These are phyloP conservation scores for Candida tetrigidarum DNA, from an alignment of 1,139 yeast genomes.

Conservation along the genomic window DNA sequence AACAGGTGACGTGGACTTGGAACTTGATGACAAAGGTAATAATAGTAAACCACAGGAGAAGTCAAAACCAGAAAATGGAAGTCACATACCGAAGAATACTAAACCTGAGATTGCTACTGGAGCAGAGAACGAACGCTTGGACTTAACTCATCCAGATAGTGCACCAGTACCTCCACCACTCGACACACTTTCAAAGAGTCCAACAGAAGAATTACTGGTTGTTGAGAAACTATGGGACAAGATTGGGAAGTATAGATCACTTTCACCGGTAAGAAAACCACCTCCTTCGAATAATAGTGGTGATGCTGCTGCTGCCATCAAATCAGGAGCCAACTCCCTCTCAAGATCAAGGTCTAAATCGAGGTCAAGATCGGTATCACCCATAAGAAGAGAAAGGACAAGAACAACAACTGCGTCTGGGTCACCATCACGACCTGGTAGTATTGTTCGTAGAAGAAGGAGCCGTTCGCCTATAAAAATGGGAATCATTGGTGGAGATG, in stretches of 20 bases:
- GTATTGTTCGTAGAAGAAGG: not conserved
- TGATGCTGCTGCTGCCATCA: not conserved
- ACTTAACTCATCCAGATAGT: not conserved
- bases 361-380: constrained; percentile 6
- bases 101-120: not conserved
- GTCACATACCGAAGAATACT: not conserved
- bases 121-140: not conserved
- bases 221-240: constrained; percentile 12
- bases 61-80: not conserved
- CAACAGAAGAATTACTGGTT: constrained; percentile 2
- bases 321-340: not conserved
- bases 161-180: not conserved
- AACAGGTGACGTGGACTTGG: not conserved
- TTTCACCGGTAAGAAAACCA: constrained; percentile 13
- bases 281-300: no score
- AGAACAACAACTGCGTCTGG: not conserved
- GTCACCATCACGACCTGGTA: constrained; percentile 4
- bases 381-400: not conserved
- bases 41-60: no score
- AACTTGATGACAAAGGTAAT: not conserved
- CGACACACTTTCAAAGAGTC: not conserved
- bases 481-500: constrained; percentile 3
- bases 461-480: constrained; percentile 5
- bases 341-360: constrained; percentile 6
- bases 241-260: constrained; percentile 12